Base-by-base conservation (phyloP, 2,329 filamentous ascomycete genomes). In the Fusarium brevicatenulatum region DNA sequence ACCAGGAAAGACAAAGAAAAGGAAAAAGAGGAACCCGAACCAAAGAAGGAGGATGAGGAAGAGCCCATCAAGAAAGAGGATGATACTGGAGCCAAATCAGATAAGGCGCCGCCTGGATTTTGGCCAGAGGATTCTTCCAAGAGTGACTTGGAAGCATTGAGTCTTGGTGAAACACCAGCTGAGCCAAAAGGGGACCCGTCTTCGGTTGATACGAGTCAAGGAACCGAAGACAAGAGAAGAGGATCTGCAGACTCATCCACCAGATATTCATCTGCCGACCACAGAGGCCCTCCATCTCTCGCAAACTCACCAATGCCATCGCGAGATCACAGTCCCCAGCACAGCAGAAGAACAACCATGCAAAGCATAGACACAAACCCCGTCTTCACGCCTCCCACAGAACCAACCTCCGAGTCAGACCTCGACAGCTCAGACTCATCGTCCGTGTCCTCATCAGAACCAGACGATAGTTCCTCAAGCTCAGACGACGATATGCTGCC, bases 81-180 rank as follows among this genome's bases (percentile, higher is more conserved):
- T 32, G 59, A 55, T 23, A 44, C 46, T 36, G 68, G 68, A 23
- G 13, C 19, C 37, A 73, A 64, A 32, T 47, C 60, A 23, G 47
- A 62, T 37, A 72, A 66, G 39, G 55, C 64, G 16, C 66, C 71
- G 16, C 66, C 73, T 13, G 70, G 70, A 19, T 63, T 56, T 36
- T 77, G 73, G 63, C 70, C 73, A 28, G 74, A 78, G 9, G 76
- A 76, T 25, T 72, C 75, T 23, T 60, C 66, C 58, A 77, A 74
- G 68, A 66, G 50, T 25, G 66, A 61, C 28, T 46, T 56, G 36
- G 74, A 76, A 39, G 23, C 30, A n/a, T 52, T 66, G 32, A 50
- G 47, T 28, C 61, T 44, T 62, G 30, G 28, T 57, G 67, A 52
- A 32, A 36, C 43, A 32, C 49, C 50, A 47, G 21, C 40, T 6